These are phyloP conservation scores for Dipteronia sinensis DNA, from an alignment of 345 rosid species.

Conservation along the genomic window DNA sequence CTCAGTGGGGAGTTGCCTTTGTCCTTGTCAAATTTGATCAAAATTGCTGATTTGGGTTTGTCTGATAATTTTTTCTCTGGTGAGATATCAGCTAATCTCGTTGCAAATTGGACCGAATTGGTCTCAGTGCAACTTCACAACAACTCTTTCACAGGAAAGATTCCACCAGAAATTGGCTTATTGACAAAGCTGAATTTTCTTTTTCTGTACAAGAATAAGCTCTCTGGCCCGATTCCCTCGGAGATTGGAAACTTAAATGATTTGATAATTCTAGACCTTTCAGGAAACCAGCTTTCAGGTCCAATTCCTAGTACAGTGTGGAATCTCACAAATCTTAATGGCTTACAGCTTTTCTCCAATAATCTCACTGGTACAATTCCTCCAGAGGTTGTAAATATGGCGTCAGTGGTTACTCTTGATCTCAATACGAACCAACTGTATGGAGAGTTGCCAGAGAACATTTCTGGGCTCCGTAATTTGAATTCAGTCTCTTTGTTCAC, in stretches of 20 bases:
- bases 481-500: constrained; percentile 36
- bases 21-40: constrained; percentile 50
- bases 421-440: constrained; percentile 48
- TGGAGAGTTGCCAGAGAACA: constrained; percentile 56
- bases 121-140: constrained; percentile 51
- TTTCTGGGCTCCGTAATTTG: constrained; percentile 46
- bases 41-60: constrained; percentile 36
- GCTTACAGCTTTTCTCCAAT: constrained; percentile 47
- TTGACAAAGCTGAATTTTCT: constrained; percentile 37
- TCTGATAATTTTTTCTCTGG: constrained; percentile 47
- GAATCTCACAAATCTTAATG: constrained; percentile 43
- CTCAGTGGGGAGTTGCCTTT: constrained; percentile 52
- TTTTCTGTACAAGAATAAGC: constrained; percentile 40
- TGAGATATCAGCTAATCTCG: constrained; percentile 42
- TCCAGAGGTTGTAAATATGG: constrained; percentile 55
- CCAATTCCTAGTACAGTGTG: constrained; percentile 49
- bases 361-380: constrained; percentile 56
- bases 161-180: constrained; percentile 52
- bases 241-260: constrained; percentile 48
- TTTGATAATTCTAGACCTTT: constrained; percentile 39
- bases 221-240: constrained; percentile 50
- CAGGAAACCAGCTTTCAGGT: constrained; percentile 54
- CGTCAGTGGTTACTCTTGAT: constrained; percentile 35
- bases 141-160: constrained; percentile 45
- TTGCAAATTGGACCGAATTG: constrained; percentile 53